Conservation (phyloP, 2,329 filamentous ascomycete species). For the Colletotrichum sojae region DNA sequence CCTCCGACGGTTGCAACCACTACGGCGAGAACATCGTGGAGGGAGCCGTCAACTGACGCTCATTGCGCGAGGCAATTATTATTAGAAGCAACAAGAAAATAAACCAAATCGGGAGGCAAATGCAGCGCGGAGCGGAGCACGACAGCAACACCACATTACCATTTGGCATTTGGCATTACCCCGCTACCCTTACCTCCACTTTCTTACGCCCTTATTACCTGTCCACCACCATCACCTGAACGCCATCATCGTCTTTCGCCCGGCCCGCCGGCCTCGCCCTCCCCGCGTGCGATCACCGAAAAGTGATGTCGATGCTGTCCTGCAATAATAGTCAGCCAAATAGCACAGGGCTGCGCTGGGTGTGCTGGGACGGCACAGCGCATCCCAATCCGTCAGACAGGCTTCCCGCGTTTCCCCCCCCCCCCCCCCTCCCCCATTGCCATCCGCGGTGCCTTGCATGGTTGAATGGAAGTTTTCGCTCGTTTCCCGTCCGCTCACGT, state of each 20-base stretch:
- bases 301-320: constrained; percentile 9
- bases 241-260: constrained; percentile 4
- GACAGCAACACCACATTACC: neutral
- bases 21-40: constrained; percentile 20
- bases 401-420: constrained; percentile 34
- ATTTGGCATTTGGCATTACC: neutral
- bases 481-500: constrained; percentile 38
- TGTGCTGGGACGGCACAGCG: constrained; percentile 27
- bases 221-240: constrained; percentile 14
- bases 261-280: constrained; percentile 28
- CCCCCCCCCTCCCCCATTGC: too few relatives aligned
- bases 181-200: neutral
- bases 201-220: neutral
- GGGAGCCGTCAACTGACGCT: constrained; percentile 27
- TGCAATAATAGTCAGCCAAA: constrained; percentile 14
- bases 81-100: constrained; percentile 26
- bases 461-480: constrained; percentile 13
- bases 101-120: constrained; percentile 11
- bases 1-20: constrained; percentile 26
- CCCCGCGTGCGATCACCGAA: constrained; percentile 18
- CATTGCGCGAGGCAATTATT: constrained; percentile 29
- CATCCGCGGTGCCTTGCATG: constrained; percentile 40
- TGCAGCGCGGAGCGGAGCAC: constrained; percentile 11
- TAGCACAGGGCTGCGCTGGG: constrained; percentile 15
- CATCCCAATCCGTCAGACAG: constrained; percentile 33